Percentiles rank a stretch among this genome's conserved stretches.
phyloP scores from a whole-genome alignment of 805 yeast genomes.

The Wickerhamiella qilinensis region DNA sequence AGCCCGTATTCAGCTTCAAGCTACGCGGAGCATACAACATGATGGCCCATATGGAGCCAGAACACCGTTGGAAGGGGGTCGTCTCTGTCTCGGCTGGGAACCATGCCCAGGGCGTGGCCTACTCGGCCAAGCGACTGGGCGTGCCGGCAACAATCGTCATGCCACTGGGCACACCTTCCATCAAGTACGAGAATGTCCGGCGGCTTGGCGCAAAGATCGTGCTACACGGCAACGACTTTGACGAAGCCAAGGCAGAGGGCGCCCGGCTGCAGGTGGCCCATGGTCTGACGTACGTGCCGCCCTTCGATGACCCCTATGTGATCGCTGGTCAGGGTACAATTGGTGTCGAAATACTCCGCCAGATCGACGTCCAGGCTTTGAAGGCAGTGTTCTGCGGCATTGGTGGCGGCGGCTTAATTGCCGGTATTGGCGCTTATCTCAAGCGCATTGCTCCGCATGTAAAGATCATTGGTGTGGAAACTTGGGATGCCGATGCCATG shows the following conservation, averaged over 20 bases:
- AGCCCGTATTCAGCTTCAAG: constrained; percentile 93
- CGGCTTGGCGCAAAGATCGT: constrained; percentile 91
- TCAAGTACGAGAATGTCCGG: constrained; percentile 81
- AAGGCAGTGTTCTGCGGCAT: constrained; percentile 82
- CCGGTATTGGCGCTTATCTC: constrained; percentile 81
- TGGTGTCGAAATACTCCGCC: constrained; percentile 84
- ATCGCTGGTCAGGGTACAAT: constrained; percentile 99
- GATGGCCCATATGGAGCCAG: constrained; percentile 63
- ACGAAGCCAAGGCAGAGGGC: constrained; percentile 88
- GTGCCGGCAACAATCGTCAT: constrained; percentile 94
- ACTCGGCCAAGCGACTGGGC: constrained; percentile 64
- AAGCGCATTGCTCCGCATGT: constrained; percentile 97
- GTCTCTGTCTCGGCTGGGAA: constrained; percentile 98
- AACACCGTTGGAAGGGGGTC: constrained; percentile 62
- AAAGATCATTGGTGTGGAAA: constrained; percentile 89
- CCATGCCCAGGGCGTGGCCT: constrained; percentile 99
- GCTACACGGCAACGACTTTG: constrained; percentile 84
- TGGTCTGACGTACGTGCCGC: constrained; percentile 84
- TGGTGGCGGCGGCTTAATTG: constrained; percentile 94
- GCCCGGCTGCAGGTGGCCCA: constrained; percentile 48
- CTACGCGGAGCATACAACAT: constrained; percentile 95
- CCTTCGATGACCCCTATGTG: constrained; percentile 94
- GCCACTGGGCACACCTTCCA: constrained; percentile 96
- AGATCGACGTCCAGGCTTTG: constrained; percentile 57
- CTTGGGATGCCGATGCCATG: constrained; percentile 90